These are phyloP conservation scores for Micromonas commoda DNA, from an alignment of 139 green algal genomes.

Conservation along the genomic window DNA sequence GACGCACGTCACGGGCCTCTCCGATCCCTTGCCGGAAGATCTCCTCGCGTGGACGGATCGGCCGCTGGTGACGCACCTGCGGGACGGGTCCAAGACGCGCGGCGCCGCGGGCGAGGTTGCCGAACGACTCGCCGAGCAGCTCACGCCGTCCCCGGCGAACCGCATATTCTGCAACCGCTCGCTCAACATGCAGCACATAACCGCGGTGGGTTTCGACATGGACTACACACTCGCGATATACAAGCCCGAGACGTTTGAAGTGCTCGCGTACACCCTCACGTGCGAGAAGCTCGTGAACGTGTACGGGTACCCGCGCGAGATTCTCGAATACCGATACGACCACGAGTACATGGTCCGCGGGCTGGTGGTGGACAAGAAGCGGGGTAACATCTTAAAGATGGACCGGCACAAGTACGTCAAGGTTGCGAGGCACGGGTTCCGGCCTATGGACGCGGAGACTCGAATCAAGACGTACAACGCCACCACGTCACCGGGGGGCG, in stretches of 20 bases:
- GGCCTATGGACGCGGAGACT: constrained; percentile 56
- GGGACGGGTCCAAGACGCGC: too few relatives aligned
- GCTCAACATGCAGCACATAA: constrained; percentile 77
- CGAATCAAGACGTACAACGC: constrained; percentile 54
- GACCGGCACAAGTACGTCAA: constrained; percentile 98
- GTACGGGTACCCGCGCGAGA: constrained; percentile 71
- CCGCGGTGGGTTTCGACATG: constrained; percentile 91
- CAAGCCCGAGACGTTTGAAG: constrained; percentile 87
- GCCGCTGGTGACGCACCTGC: too few relatives aligned
- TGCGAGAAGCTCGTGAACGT: constrained; percentile 71
- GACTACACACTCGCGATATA: constrained; percentile 72
- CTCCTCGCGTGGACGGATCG: background rate
- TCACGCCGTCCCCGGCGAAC: too few relatives aligned
- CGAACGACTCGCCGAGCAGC: too few relatives aligned
- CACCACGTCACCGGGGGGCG: background rate
- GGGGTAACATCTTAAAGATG: constrained; percentile 82
- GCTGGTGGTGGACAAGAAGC: constrained; percentile 46
- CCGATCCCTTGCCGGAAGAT: background rate
- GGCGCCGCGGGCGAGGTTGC: too few relatives aligned
- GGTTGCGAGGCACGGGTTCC: constrained; percentile 90
- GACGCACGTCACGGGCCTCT: background rate
- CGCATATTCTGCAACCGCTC: constrained; percentile 93
- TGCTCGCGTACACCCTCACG: constrained; percentile 73
- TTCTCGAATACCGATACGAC: constrained; percentile 70
- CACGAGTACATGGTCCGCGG: constrained; percentile 78